Evolutionary conservation across 371 early-diverging fungal genomes (phyloP).

Genomic region (Mucor indicus): DNA sequence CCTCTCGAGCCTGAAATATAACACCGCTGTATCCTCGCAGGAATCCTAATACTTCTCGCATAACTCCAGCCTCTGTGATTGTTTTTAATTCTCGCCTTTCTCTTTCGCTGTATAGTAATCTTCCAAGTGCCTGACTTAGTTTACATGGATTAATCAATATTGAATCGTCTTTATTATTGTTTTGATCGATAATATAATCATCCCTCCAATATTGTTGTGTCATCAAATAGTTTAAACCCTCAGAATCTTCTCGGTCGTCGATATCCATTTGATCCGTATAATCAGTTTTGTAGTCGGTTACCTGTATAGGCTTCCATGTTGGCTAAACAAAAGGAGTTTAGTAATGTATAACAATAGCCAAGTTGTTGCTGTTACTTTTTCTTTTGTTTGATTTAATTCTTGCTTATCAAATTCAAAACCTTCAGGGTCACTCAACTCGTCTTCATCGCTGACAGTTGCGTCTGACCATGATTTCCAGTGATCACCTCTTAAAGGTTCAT

Average conservation of each 20-base stretch:
- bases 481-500: constrained; percentile 34
- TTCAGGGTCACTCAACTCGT: not conserved
- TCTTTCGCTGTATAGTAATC: not conserved
- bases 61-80: constrained; percentile 23
- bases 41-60: constrained; percentile 33
- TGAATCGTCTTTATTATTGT: not conserved
- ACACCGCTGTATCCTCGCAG: constrained; percentile 26
- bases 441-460: constrained; percentile 3
- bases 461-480: constrained; percentile 30
- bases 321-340: not conserved
- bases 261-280: constrained; percentile 9
- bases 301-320: not conserved
- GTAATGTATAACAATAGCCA: no score
- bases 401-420: constrained; percentile 16
- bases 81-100: constrained; percentile 1
- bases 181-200: not conserved
- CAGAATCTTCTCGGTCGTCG: constrained; percentile 15
- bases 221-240: constrained; percentile 7
- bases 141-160: constrained; percentile 16
- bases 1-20: constrained; percentile 17
- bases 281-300: not conserved
- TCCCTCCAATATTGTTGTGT: constrained; percentile 23
- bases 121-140: not conserved
- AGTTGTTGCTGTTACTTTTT: not conserved
- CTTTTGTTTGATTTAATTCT: not conserved